phyloP scores from a whole-genome alignment of 2,329 filamentous ascomycete genomes.

The Diaporthe capsici region DNA sequence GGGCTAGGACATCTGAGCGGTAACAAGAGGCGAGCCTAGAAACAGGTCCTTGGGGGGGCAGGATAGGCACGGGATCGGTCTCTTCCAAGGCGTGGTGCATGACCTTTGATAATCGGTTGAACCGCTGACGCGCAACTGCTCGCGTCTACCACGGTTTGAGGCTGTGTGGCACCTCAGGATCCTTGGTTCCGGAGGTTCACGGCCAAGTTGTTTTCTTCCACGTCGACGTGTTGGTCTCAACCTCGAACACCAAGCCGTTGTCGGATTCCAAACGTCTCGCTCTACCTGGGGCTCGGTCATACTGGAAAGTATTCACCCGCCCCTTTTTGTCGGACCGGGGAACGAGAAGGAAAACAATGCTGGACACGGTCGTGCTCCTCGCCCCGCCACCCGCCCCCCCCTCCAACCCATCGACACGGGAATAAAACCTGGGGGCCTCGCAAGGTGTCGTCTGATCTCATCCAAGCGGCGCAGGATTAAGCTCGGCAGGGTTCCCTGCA shows the following conservation, averaged over 20 bases:
- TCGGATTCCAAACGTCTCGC: no score
- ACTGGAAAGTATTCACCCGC: neutral
- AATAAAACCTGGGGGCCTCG: neutral
- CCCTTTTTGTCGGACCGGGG: neutral
- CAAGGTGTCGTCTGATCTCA: conserved; percentile 18
- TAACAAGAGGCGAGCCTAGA: neutral
- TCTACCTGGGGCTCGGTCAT: neutral
- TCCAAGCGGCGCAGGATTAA: neutral
- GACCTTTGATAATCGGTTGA: conserved; percentile 5
- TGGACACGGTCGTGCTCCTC: neutral
- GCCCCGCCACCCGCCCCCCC: no score
- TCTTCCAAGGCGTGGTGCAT: neutral
- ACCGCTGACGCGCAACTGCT: neutral
- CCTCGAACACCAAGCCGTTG: neutral
- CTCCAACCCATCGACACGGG: neutral
- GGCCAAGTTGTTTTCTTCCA: neutral
- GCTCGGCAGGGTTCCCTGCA: neutral
- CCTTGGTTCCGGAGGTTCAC: neutral
- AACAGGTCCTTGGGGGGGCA: neutral
- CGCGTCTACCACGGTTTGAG: neutral
- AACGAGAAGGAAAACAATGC: neutral
- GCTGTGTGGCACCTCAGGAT: conserved; percentile 7
- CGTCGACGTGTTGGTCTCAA: neutral
- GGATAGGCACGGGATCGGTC: conserved; percentile 19
- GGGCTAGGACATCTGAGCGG: neutral